These are phyloP conservation scores for Sporothrix sp. DNA, from an alignment of 2,329 filamentous ascomycete genomes.

Conservation along the genomic window DNA sequence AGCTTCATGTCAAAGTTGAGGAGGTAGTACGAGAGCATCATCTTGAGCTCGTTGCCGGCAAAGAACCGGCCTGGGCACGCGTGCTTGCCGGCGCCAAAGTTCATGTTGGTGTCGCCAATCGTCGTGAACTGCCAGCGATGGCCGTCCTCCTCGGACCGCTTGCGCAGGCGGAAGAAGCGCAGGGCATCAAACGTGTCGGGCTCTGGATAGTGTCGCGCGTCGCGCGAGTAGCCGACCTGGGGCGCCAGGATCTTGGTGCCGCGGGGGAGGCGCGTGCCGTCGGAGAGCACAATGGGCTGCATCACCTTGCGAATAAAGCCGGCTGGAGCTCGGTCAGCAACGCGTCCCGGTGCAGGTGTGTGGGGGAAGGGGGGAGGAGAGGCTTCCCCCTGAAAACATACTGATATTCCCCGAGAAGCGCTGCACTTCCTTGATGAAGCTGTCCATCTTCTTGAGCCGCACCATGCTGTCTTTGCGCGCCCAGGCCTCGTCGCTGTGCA, in stretches of 20 bases:
- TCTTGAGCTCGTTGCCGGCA: conserved; percentile 36
- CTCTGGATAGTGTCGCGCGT: conserved; percentile 31
- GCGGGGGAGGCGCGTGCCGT: conserved; percentile 34
- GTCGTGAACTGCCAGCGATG: conserved; percentile 36
- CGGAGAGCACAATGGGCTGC: conserved; percentile 35
- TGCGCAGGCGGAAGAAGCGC: conserved; percentile 38
- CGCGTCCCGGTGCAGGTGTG: background rate
- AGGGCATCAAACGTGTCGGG: conserved; percentile 38
- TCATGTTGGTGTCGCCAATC: conserved; percentile 32
- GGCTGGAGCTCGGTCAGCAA: conserved; percentile 21
- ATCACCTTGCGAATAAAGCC: conserved; percentile 38
- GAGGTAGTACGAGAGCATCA: conserved; percentile 33
- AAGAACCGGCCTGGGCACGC: conserved; percentile 42
- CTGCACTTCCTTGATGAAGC: conserved; percentile 38
- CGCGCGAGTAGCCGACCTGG: conserved; percentile 32
- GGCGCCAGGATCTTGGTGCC: conserved; percentile 35
- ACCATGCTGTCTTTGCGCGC: conserved; percentile 33
- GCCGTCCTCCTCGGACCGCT: conserved; percentile 28
- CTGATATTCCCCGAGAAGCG: conserved; percentile 34
- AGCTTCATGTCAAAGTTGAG: conserved; percentile 34
- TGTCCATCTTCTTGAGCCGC: conserved; percentile 38
- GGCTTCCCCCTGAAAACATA: too few relatives aligned
- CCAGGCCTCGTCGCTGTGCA: conserved; percentile 34
- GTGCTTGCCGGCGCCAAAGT: conserved; percentile 39
- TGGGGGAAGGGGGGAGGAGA: background rate